phyloP scores from a whole-genome alignment of 441 rosid species.

The Omphalea diandra region DNA sequence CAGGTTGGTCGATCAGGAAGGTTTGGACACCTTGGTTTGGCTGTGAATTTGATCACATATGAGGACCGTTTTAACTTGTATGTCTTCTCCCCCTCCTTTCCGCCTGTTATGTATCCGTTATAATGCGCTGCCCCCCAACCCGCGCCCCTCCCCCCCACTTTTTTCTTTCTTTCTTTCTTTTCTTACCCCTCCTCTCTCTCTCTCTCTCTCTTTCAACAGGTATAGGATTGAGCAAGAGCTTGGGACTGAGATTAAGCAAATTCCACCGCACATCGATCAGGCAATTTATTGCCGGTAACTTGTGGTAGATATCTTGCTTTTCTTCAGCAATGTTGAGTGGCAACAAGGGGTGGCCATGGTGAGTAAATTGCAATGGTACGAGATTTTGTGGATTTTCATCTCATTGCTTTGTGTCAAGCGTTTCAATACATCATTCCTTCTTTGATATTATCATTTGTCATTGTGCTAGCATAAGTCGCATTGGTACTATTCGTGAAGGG shows the following conservation, averaged over 20 bases:
- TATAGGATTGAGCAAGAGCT: conserved; percentile 99
- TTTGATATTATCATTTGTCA: background rate
- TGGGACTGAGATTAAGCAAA: conserved; percentile 98
- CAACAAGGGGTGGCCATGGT: conserved; percentile 34
- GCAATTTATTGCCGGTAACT: conserved; percentile 84
- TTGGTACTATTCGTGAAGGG: background rate
- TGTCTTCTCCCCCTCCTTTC: conserved; percentile 16
- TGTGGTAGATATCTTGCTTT: conserved; percentile 21
- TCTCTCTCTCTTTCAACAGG: conserved; percentile 34
- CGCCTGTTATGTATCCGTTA: too few species aligned
- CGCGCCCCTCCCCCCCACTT: too few species aligned
- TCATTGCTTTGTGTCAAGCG: background rate
- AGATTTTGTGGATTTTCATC: background rate
- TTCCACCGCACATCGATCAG: conserved; percentile 97
- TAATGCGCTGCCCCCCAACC: too few species aligned
- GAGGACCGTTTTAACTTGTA: conserved; percentile 99
- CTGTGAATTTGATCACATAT: conserved; percentile 95
- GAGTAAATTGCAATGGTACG: conserved; percentile 25
- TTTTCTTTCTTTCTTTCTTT: background rate
- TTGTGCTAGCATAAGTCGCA: background rate
- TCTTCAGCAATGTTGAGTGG: conserved; percentile 23
- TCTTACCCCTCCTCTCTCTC: too few species aligned
- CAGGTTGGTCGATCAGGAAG: conserved; percentile 99
- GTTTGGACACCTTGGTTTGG: conserved; percentile 98
- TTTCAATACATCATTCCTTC: background rate